phyloP scores from a whole-genome alignment of 768 basidiomycete species.

The Paxillus ammoniavirescens region DNA sequence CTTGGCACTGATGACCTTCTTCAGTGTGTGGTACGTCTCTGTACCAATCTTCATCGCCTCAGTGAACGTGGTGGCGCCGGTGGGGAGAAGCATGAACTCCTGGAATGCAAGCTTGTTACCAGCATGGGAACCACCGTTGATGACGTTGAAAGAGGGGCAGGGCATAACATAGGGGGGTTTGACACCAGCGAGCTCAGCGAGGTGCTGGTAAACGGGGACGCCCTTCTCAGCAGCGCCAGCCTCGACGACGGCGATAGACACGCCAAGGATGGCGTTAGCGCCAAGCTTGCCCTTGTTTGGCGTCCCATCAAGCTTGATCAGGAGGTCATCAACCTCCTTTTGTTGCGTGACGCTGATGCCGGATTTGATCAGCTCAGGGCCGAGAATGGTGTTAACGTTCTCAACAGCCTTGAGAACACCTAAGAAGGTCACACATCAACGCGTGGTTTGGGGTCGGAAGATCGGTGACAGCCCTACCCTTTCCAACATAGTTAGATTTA shows the following conservation, averaged over 20 bases:
- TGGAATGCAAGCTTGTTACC: slow-evolving; percentile 99
- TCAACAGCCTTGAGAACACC: slow-evolving; percentile 92
- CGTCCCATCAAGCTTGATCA: slow-evolving; percentile 97
- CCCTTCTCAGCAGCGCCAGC: slow-evolving; percentile 95
- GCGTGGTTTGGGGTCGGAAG: not conserved
- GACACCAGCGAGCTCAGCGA: slow-evolving; percentile 93
- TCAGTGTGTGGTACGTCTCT: slow-evolving; percentile 96
- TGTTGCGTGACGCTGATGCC: slow-evolving; percentile 84
- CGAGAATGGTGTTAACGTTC: slow-evolving; percentile 92
- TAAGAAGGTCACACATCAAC: slow-evolving; percentile 29
- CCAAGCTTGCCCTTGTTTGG: slow-evolving; percentile 99
- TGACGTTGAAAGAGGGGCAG: slow-evolving; percentile 95
- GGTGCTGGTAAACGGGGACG: slow-evolving; percentile 93
- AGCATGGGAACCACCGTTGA: slow-evolving; percentile 99
- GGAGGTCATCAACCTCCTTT: slow-evolving; percentile 95
- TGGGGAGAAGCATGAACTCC: slow-evolving; percentile 99
- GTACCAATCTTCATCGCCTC: slow-evolving; percentile 99
- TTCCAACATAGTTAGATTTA: slow-evolving; percentile 91
- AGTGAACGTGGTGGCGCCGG: slow-evolving; percentile 86
- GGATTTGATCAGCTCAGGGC: slow-evolving; percentile 82
- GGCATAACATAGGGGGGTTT: slow-evolving; percentile 94
- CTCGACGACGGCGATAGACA: slow-evolving; percentile 92
- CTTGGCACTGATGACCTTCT: slow-evolving; percentile 98
- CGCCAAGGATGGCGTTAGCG: slow-evolving; percentile 98
- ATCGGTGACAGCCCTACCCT: slow-evolving; percentile 55